Conservation (phyloP, 2,329 filamentous ascomycete species). For the Nectriaceae sp. region DNA sequence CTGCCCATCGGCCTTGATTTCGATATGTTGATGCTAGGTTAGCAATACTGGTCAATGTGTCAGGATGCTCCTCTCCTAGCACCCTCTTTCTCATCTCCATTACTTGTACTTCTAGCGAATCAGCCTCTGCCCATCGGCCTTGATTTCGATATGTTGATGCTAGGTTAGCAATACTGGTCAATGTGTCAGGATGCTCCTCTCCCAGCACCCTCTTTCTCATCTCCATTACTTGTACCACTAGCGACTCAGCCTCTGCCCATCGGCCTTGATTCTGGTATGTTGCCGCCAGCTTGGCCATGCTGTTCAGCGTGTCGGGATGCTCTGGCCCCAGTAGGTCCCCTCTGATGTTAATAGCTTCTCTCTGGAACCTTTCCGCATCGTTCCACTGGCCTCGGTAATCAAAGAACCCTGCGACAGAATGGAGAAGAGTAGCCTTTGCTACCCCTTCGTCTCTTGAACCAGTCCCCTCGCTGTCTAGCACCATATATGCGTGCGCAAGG, state of each 20-base stretch:
- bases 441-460: neutral
- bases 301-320: neutral
- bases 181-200: neutral
- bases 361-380: neutral
- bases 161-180: neutral
- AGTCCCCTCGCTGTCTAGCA: neutral
- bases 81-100: neutral
- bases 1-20: neutral
- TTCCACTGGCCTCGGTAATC: neutral
- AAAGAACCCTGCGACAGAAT: neutral
- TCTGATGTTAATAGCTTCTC: neutral
- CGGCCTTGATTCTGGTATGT: neutral
- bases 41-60: neutral
- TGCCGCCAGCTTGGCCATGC: neutral
- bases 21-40: neutral
- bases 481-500: conserved; percentile 24
- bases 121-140: neutral
- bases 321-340: neutral
- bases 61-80: neutral
- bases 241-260: neutral
- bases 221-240: neutral
- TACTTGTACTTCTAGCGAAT: neutral
- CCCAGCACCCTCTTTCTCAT: neutral
- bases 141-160: neutral
- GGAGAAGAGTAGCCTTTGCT: neutral